Conservation (phyloP, 192 early-diverging fungal species). For the Coemansia sp. region DNA sequence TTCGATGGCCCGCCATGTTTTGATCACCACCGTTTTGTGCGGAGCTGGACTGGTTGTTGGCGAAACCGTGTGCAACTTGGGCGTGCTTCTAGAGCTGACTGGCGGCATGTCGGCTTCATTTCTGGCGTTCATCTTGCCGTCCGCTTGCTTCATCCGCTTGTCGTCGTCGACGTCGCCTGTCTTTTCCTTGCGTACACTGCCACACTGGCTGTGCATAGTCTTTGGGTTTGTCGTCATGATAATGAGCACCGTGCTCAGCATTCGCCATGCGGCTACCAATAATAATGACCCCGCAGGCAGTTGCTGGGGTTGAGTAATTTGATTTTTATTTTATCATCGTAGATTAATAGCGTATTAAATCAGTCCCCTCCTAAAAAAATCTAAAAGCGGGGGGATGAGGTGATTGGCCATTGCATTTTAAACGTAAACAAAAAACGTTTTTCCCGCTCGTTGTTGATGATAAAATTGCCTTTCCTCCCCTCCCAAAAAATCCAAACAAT, state of each 20-base stretch:
- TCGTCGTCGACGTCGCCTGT: conserved; percentile 54
- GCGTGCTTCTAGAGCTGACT: conserved; percentile 84
- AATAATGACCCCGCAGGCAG: conserved; percentile 1
- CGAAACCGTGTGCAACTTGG: conserved; percentile 75
- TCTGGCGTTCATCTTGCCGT: conserved; percentile 85
- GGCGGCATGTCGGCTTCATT: conserved; percentile 86
- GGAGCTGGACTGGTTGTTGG: conserved; percentile 67
- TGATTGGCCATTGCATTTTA: conserved; percentile 2
- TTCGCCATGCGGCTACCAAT: conserved; percentile 20
- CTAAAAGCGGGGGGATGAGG: neutral
- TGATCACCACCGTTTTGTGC: conserved; percentile 68
- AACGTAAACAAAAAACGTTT: conserved; percentile 13
- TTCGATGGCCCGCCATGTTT: conserved; percentile 62
- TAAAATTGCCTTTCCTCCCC: neutral
- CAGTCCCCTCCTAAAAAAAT: neutral
- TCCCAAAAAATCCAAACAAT: neutral
- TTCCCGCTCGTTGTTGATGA: neutral
- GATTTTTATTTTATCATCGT: neutral
- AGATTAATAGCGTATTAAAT: too few relatives aligned
- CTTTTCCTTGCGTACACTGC: conserved; percentile 60
- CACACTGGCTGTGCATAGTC: conserved; percentile 66
- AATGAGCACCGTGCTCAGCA: conserved; percentile 40
- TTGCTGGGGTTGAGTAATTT: conserved; percentile 22
- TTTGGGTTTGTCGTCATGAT: conserved; percentile 63
- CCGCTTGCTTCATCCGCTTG: conserved; percentile 76